These are phyloP conservation scores for Xerocomus amazonicus DNA, from an alignment of 1,284 basidiomycete species.

Conservation along the genomic window DNA sequence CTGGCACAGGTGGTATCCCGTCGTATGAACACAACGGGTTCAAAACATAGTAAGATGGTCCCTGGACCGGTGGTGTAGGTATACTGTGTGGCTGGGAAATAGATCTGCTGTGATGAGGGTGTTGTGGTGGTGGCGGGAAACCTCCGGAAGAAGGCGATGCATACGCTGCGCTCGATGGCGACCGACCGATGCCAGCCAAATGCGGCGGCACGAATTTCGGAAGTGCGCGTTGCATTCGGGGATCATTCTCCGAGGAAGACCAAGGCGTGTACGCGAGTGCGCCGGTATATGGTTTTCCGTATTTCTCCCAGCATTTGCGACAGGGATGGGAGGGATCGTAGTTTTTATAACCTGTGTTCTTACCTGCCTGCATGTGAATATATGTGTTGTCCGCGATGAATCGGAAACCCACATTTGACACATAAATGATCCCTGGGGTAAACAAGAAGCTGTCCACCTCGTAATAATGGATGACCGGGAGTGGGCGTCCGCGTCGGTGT, in stretches of 20 bases:
- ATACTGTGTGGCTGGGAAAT: slow-evolving; percentile 12
- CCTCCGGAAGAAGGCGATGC: slow-evolving; percentile 33
- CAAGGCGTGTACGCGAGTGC: slow-evolving; percentile 56
- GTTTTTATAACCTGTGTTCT: slow-evolving; percentile 69
- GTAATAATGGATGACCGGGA: slow-evolving; percentile 62
- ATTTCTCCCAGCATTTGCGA: slow-evolving; percentile 65
- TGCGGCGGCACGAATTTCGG: slow-evolving; percentile 25
- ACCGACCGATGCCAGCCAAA: not conserved
- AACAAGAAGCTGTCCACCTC: slow-evolving; percentile 56
- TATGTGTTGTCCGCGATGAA: not conserved
- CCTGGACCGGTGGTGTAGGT: slow-evolving; percentile 7
- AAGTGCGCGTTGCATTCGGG: slow-evolving; percentile 32
- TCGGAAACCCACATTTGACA: slow-evolving; percentile 51
- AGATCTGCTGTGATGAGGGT: slow-evolving; percentile 18
- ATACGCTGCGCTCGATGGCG: not conserved
- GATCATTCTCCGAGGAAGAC: slow-evolving; percentile 23
- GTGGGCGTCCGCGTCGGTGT: slow-evolving; percentile 59
- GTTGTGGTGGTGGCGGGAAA: slow-evolving; percentile 5
- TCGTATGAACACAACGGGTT: slow-evolving; percentile 13
- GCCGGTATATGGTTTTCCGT: slow-evolving; percentile 55
- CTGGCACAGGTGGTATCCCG: slow-evolving; percentile 38
- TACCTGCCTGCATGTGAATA: slow-evolving; percentile 40
- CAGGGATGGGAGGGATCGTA: slow-evolving; percentile 65
- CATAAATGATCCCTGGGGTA: slow-evolving; percentile 64
- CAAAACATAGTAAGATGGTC: slow-evolving; percentile 19